Percentiles rank a stretch among this genome's conserved stretches.
These are phyloP conservation scores for Carex littledalei DNA, from an alignment of 176 grass and related monocot genomes.

Conservation along the genomic window DNA sequence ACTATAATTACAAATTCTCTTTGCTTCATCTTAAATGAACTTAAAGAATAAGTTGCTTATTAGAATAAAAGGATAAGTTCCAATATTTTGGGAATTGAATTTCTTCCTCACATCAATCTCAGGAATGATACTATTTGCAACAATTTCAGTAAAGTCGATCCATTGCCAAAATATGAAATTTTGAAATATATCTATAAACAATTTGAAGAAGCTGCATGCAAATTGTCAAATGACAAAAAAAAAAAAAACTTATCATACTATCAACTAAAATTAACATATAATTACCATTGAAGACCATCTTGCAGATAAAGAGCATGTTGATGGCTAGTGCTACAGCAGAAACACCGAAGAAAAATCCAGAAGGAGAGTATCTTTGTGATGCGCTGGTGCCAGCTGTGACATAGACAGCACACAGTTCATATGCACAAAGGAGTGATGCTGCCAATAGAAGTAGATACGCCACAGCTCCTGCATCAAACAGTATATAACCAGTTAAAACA, in stretches of 20 bases:
- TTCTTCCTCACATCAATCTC: neutral
- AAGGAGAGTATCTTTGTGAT: conserved; percentile 83
- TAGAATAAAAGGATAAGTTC: neutral
- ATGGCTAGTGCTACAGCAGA: conserved; percentile 95
- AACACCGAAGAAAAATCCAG: conserved; percentile 95
- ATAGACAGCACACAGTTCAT: conserved; percentile 96
- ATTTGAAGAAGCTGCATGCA: neutral
- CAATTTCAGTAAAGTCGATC: neutral
- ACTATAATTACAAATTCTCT: neutral
- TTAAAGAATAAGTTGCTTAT: neutral
- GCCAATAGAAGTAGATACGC: conserved; percentile 94
- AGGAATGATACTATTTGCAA: neutral
- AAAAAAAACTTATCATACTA: neutral
- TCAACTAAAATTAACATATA: neutral
- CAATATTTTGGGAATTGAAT: neutral
- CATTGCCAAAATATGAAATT: conserved; percentile 1
- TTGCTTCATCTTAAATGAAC: neutral
- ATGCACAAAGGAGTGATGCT: conserved; percentile 82
- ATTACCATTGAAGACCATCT: conserved; percentile 97
- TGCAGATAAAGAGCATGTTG: conserved; percentile 98
- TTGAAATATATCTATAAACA: neutral
- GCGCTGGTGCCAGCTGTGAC: conserved; percentile 80
- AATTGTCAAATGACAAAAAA: neutral
- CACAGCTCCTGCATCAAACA: conserved; percentile 77
- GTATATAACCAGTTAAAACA: conserved; percentile 17